These are phyloP conservation scores for Phaeoacremonium minimum DNA, from an alignment of 2,329 filamentous ascomycete genomes.

Conservation along the genomic window DNA sequence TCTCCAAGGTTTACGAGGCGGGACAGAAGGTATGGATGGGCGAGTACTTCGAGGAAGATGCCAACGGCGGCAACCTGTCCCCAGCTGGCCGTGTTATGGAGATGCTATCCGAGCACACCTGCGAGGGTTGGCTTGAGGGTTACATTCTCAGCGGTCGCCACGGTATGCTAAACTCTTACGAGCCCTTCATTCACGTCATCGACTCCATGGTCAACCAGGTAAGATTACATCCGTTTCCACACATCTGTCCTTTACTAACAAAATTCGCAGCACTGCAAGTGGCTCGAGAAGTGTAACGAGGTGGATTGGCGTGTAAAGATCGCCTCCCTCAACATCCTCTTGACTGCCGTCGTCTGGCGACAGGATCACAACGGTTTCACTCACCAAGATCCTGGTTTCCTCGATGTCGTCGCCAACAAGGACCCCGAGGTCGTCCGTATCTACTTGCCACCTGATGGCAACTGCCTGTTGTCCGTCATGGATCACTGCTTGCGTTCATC, in stretches of 20 bases:
- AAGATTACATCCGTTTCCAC: slow-evolving; percentile 11
- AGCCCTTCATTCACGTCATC: slow-evolving; percentile 79
- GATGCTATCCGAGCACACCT: slow-evolving; percentile 78
- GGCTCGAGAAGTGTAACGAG: slow-evolving; percentile 78
- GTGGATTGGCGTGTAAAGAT: slow-evolving; percentile 73
- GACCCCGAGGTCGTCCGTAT: slow-evolving; percentile 75
- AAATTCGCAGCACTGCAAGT: slow-evolving; percentile 66
- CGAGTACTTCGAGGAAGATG: slow-evolving; percentile 73
- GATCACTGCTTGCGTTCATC: slow-evolving; percentile 69
- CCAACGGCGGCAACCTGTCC: slow-evolving; percentile 69
- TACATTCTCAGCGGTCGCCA: slow-evolving; percentile 73
- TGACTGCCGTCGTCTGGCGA: slow-evolving; percentile 75
- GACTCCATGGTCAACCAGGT: slow-evolving; percentile 80
- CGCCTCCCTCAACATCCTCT: slow-evolving; percentile 72
- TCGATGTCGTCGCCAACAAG: slow-evolving; percentile 77
- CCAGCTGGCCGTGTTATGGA: slow-evolving; percentile 72
- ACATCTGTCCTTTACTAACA: slow-evolving; percentile 9
- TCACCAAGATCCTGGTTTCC: slow-evolving; percentile 76
- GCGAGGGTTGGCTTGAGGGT: slow-evolving; percentile 77
- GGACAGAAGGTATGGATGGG: slow-evolving; percentile 79
- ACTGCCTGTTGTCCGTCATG: slow-evolving; percentile 71
- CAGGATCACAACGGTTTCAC: slow-evolving; percentile 85
- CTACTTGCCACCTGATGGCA: slow-evolving; percentile 76
- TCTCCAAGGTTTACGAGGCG: slow-evolving; percentile 65
- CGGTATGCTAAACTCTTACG: slow-evolving; percentile 75